These are phyloP conservation scores for Chalciporus sphaerocephalus DNA, from an alignment of 768 basidiomycete species.

Conservation along the genomic window DNA sequence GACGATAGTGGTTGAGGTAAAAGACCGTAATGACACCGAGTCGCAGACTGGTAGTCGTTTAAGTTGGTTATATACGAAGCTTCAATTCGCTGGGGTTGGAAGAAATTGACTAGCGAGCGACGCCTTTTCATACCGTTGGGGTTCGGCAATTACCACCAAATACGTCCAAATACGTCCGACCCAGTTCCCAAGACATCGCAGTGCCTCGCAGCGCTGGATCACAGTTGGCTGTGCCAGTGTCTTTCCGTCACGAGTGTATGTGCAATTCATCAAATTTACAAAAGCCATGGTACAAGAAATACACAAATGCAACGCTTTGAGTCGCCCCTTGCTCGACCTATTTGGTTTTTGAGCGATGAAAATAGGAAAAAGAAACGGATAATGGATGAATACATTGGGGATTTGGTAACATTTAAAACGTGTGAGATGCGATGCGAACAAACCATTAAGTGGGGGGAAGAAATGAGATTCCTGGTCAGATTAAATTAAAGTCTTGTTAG, in stretches of 20 bases:
- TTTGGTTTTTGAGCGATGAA: conserved; percentile 1
- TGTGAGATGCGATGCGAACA: conserved; percentile 14
- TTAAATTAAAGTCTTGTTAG: conserved; percentile 20
- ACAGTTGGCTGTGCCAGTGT: no score
- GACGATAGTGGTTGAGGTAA: conserved; percentile 12
- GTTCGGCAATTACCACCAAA: conserved; percentile 27
- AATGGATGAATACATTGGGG: conserved; percentile 18
- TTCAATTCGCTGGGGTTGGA: conserved; percentile 26
- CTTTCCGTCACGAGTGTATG: neutral
- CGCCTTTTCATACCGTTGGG: conserved; percentile 24
- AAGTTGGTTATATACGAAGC: conserved; percentile 22
- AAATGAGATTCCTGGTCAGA: conserved; percentile 5
- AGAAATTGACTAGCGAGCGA: neutral
- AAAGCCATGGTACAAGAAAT: conserved; percentile 18
- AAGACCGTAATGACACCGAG: conserved; percentile 29
- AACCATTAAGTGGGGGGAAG: conserved; percentile 6
- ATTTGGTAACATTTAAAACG: conserved; percentile 10
- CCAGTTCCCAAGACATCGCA: neutral
- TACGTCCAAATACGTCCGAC: conserved; percentile 15
- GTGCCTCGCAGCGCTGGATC: no score
- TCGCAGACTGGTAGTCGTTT: conserved; percentile 30
- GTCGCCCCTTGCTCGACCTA: neutral
- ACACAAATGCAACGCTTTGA: conserved; percentile 12
- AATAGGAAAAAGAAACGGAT: conserved; percentile 6
- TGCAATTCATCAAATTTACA: conserved; percentile 4